Evolutionary conservation across 176 grass and related monocot species (phyloP), one percentile per base, ranked within the genome.

Genomic region (Tillandsia fasciculata): DNA sequence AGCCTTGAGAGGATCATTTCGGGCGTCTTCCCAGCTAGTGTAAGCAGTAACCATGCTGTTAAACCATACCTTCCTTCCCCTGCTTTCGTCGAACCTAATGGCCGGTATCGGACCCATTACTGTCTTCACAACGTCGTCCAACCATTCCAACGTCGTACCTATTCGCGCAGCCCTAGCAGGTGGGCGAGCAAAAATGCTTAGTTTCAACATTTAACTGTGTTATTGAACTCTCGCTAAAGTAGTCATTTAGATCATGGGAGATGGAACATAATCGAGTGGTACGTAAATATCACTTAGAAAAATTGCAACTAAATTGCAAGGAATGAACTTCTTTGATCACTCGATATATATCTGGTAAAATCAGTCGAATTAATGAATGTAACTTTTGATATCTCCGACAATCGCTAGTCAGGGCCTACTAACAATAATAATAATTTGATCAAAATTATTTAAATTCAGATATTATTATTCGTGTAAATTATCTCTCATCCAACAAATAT

Each of bases 1-100:
- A 0, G 95, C 95, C 81, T 80, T 93, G 13, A 83, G 83, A 24
- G 95, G 90, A 63, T 99, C 90, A 20, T 99, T 99, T 27, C 87
- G 80, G 26, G 80, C 76, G 9, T 99, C 95, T 58, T 85, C 87
- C 95, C 95, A 99, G 11, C 94, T 87, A 0, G 94, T 99, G 75
- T 93, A 93, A 23, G 94, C 94, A 51, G 89, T 89, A 0, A 99
- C 90, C 90, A 93, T 93, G 84, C 95, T 94, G 72, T 94, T 99
- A 64, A 99, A 99, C 95, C 95, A 99, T 69, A 93, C 84, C 70
- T 88, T 94, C 53, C 82, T 83, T 11, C 70, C 75, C 29, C 90
- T 73, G 23, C 26, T 67, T 79, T 86, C 70, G 12, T 99, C 87
- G 72, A 91, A 81, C 61, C 87, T 90, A 4, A 99, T 65, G 3